Evolutionary conservation across 2,329 filamentous ascomycete species (phyloP).

Genomic region (Nemania abortiva): DNA sequence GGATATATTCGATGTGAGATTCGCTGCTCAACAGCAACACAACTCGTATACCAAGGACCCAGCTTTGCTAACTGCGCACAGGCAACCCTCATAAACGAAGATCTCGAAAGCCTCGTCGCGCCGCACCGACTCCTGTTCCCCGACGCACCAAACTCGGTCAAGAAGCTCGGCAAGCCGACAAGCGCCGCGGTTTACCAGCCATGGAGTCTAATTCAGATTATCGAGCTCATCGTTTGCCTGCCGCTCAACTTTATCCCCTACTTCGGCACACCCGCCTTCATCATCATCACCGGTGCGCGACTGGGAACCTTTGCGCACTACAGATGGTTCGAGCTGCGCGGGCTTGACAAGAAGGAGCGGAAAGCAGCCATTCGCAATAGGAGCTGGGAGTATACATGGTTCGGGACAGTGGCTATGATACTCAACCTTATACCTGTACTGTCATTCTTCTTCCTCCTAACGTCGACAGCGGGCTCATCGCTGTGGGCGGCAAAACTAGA

Average conservation of each 20-base stretch:
- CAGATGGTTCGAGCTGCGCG: conserved; percentile 86
- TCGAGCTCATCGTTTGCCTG: conserved; percentile 82
- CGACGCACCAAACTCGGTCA: conserved; percentile 78
- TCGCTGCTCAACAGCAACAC: background rate
- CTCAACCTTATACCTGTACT: conserved; percentile 89
- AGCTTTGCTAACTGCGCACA: conserved; percentile 50
- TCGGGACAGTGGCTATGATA: conserved; percentile 85
- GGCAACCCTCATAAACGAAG: conserved; percentile 80
- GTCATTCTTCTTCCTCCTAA: conserved; percentile 95
- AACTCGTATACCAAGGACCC: background rate
- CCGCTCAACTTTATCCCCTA: conserved; percentile 90
- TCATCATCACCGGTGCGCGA: conserved; percentile 87
- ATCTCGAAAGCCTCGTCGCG: conserved; percentile 75
- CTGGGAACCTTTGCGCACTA: conserved; percentile 91
- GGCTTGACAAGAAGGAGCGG: conserved; percentile 78
- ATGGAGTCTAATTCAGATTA: conserved; percentile 90
- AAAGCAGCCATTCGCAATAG: conserved; percentile 76
- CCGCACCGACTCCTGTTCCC: conserved; percentile 73
- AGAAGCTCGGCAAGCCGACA: conserved; percentile 85
- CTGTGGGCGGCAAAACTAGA: conserved; percentile 89
- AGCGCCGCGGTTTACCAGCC: conserved; percentile 83
- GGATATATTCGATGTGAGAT: conserved; percentile 83
- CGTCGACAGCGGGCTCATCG: conserved; percentile 84
- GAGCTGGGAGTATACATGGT: conserved; percentile 90
- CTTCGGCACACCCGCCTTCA: conserved; percentile 85